Conservation (phyloP, 116 monocot species). For the Iris pallida region DNA sequence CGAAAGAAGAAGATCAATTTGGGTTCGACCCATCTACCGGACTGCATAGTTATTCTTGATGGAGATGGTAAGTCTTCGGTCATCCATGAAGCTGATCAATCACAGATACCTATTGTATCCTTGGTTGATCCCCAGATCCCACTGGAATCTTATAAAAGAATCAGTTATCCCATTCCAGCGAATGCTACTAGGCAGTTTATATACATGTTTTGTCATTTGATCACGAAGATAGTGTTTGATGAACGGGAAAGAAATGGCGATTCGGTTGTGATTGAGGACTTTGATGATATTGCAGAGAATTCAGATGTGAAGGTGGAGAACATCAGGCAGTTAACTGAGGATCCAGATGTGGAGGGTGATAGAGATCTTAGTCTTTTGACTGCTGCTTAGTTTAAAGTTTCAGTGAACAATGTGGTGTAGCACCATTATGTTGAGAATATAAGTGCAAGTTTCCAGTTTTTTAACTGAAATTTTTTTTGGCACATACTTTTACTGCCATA, state of each 20-base stretch:
- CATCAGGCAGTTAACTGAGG: too few relatives aligned
- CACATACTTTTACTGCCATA: too few relatives aligned
- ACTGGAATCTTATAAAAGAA: slow-evolving; percentile 19
- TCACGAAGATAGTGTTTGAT: not conserved
- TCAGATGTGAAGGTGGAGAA: too few relatives aligned
- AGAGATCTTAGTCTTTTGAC: too few relatives aligned
- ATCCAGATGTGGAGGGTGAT: too few relatives aligned
- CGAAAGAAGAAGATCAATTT: not conserved
- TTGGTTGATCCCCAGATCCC: slow-evolving; percentile 6
- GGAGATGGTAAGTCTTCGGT: slow-evolving; percentile 23
- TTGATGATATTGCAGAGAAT: too few relatives aligned
- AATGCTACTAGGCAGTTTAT: slow-evolving; percentile 7
- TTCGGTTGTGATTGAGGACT: not conserved
- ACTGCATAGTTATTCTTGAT: slow-evolving; percentile 22
- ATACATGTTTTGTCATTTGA: not conserved
- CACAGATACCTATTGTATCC: slow-evolving; percentile 14
- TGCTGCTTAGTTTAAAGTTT: too few relatives aligned
- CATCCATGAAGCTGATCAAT: slow-evolving; percentile 16
- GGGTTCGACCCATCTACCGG: not conserved
- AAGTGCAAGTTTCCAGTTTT: too few relatives aligned
- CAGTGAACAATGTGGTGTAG: too few relatives aligned
- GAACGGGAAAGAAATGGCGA: not conserved
- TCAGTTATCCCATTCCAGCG: slow-evolving; percentile 22
- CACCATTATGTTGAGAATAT: too few relatives aligned
- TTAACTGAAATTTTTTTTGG: too few relatives aligned